Evolutionary conservation across 257 asterid genomes (phyloP), one percentile per base, ranked within the genome.

Genomic region (Scutellaria baicalensis): DNA sequence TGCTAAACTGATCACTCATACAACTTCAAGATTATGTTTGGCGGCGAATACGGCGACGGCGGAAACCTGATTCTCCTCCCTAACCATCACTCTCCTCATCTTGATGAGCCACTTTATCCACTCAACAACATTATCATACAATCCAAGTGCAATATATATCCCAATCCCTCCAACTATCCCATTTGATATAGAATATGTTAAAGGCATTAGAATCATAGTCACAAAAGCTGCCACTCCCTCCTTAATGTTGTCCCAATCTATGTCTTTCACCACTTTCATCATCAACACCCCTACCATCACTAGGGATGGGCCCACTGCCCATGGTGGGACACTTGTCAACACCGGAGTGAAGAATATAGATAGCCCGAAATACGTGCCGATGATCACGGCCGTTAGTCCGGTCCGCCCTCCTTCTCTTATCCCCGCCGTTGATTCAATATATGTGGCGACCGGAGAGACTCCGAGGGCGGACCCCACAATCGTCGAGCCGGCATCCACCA

Each of bases 261-360:
- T 84, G 20, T 86, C 92, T 33, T 80, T 88, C 23, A 90, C 86
- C 50, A 86, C 95, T 45, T 75, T 86, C 91, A 90, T 83, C 91
- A 86, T 88, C 84, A 88, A 51, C 23, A 90, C 97, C 33, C 97
- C 97, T 27, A 90, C 95, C 79, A 90, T 80, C 64, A 90, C 90
- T 6, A 90, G 84, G 6, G 97, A 90, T 12, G 95, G 95, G 18
- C 97, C 97, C 31, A 88, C 71, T 12, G 95, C 95, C 95, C 95
- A 90, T 17, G 95, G 90, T 23, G 97, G 97, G 44, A 90, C 95
- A 43, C 86, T 86, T 0, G 85, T 79, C 2, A 90, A 58, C 71
- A 90, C 9, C 3, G 97, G 95, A 1, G 89, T 80, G 52, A 90
- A 84, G 43, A 86, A 80, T 3, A 86, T 0, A 0, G 95, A 84